Percentiles rank a stretch among this genome's conserved stretches.
Conservation (phyloP, 2,329 filamentous ascomycete genomes). For the Alternaria arbusti region DNA sequence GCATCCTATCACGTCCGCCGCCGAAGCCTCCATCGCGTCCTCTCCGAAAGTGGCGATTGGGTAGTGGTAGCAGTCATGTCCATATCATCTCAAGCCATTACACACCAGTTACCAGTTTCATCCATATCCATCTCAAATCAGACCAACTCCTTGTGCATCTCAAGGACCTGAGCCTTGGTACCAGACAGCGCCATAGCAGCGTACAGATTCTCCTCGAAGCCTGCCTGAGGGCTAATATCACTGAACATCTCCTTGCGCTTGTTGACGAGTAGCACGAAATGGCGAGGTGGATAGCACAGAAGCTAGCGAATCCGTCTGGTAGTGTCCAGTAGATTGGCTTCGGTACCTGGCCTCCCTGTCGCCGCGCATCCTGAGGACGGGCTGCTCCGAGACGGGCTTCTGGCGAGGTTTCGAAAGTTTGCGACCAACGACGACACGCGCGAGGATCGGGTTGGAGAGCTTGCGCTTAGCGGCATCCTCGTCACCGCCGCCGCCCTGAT, state of each 20-base stretch:
- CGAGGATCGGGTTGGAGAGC: conserved; percentile 17
- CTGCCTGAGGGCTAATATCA: conserved; percentile 16
- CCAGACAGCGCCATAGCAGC: conserved; percentile 8
- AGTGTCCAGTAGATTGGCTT: neutral
- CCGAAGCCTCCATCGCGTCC: conserved; percentile 33
- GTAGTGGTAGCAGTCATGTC: neutral
- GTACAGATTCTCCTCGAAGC: conserved; percentile 19
- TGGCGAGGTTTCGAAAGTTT: neutral
- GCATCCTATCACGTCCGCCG: conserved; percentile 57
- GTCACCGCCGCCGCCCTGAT: conserved; percentile 1
- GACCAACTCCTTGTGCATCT: neutral
- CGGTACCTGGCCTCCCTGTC: neutral
- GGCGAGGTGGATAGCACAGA: neutral
- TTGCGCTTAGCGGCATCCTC: conserved; percentile 21
- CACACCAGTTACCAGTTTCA: neutral
- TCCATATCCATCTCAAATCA: neutral
- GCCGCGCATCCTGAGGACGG: neutral
- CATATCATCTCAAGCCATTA: neutral
- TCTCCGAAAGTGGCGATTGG: conserved; percentile 13
- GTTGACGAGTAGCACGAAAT: neutral
- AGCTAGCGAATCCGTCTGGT: neutral
- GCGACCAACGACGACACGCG: too few relatives aligned
- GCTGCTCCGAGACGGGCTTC: neutral
- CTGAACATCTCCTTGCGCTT: neutral
- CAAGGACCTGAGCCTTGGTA: neutral